Evolutionary conservation across 768 basidiomycete species (phyloP), one percentile per base, ranked within the genome.

Genomic region (Rhizopogon roseolus): DNA sequence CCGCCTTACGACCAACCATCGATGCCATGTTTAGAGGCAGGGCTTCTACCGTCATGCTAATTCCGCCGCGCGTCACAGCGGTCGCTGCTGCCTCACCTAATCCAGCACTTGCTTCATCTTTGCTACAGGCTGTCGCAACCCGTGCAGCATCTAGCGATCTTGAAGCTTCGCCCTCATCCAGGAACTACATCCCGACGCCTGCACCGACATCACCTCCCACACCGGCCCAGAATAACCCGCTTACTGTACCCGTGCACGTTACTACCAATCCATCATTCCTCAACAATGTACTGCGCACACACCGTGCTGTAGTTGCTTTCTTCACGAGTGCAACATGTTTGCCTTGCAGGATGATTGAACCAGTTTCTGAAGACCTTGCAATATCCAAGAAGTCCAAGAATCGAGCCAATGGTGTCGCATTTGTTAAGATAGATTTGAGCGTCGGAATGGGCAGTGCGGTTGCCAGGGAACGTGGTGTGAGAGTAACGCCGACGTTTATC

Each of bases 401-500:
- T 5, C 73, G 67, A 14, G 70, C 67, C 5, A 65, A 70, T 9
- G 61, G 81, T 3, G 80, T 87, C 19, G 88, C 80, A 2, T 98
- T 97, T 60, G 82, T 87, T 4, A 91, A 92, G 67, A 81, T 97
- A 36, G 95, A 98, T 70, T 73, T 92, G 58, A 81, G 78, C 5
- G 79, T 88, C 11, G 89, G 88, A 0, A 67, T 81, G 67, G 87
- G 88, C 0, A 62, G 68, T 3, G 72, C 73, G 50, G 70, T 96
- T 14, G 89, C 86, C 0, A 56, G 67, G 1, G 74, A 84, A 65
- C 88, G 80, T 72, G 75, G 79, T 13, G 81, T 97, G 1, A 68
- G 77, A 14, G 93, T 79, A 14, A 96, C 91, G 2, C 95, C 94
- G 5, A 94, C 92, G 1, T 96, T 98, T 63, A 72, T 89, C 39